A percentile compares a stretch with the other conserved stretches of the same genome.
Conservation (phyloP, 495 filamentous ascomycete genomes). For the Glutinoglossum americanum region DNA sequence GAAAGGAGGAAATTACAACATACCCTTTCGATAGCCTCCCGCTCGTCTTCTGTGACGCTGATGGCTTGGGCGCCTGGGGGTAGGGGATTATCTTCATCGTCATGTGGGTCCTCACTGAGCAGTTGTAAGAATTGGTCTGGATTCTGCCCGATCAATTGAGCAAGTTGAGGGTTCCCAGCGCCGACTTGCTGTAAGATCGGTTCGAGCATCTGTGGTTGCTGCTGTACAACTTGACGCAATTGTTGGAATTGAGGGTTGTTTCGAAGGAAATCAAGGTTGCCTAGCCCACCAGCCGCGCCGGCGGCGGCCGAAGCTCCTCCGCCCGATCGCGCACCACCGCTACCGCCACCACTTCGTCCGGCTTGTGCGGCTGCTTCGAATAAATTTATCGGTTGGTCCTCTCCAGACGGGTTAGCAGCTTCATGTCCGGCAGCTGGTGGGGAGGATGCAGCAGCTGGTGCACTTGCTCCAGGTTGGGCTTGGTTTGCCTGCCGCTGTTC, state of each 20-base stretch:
- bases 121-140: constrained; percentile 83
- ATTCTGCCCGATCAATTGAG: constrained; percentile 69
- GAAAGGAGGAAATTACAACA: constrained; percentile 16
- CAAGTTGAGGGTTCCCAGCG: constrained; percentile 87
- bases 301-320: constrained; percentile 20
- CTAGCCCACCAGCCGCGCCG: constrained; percentile 35
- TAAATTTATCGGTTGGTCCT: constrained; percentile 61
- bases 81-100: constrained; percentile 37
- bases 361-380: constrained; percentile 83
- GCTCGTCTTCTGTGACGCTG: constrained; percentile 81
- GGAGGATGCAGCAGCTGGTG: constrained; percentile 19
- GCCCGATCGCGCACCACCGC: constrained; percentile 9
- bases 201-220: constrained; percentile 94
- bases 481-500: constrained; percentile 33
- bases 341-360: constrained; percentile 30
- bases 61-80: constrained; percentile 82
- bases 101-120: constrained; percentile 57
- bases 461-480: constrained; percentile 12
- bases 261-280: constrained; percentile 84
- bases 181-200: constrained; percentile 90
- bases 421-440: constrained; percentile 16
- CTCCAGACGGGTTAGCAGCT: constrained; percentile 23
- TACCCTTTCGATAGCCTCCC: constrained; percentile 90
- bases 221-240: constrained; percentile 86
- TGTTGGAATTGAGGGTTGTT: constrained; percentile 96